These are phyloP conservation scores for Ascoidea tarda DNA, from an alignment of 805 yeast genomes.

Conservation along the genomic window DNA sequence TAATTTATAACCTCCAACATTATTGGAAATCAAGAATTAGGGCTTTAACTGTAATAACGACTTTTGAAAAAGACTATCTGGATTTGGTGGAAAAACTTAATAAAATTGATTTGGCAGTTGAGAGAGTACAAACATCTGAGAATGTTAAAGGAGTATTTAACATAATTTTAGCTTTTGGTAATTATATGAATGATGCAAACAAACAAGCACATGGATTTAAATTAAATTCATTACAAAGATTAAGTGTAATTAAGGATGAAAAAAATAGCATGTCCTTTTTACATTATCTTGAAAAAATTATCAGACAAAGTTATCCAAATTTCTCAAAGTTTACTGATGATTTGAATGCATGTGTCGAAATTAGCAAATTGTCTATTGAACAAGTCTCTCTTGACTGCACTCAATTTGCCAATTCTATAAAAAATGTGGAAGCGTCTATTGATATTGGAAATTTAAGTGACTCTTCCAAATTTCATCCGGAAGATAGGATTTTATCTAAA, in stretches of 20 bases:
- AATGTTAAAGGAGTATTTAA: conserved; percentile 63
- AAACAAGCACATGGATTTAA: conserved; percentile 92
- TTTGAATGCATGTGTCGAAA: conserved; percentile 37
- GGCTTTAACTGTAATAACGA: conserved; percentile 56
- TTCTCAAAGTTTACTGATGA: conserved; percentile 66
- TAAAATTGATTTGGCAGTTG: conserved; percentile 59
- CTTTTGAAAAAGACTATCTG: conserved; percentile 65
- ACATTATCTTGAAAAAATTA: conserved; percentile 81
- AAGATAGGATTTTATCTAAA: conserved; percentile 51
- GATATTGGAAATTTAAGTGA: conserved; percentile 80
- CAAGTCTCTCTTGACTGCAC: conserved; percentile 64
- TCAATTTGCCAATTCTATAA: conserved; percentile 43
- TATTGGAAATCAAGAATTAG: conserved; percentile 92
- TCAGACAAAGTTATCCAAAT: conserved; percentile 77
- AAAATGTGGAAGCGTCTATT: conserved; percentile 60
- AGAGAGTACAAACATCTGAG: conserved; percentile 48
- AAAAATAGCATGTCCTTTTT: conserved; percentile 77
- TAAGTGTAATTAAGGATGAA: conserved; percentile 83
- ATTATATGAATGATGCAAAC: conserved; percentile 87
- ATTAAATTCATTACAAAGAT: conserved; percentile 75
- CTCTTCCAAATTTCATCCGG: conserved; percentile 65
- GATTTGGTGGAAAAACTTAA: conserved; percentile 58
- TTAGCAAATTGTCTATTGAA: conserved; percentile 69
- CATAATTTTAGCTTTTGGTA: conserved; percentile 82
- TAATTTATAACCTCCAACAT: conserved; percentile 68